Evolutionary conservation across 805 yeast species (phyloP), one percentile per base, ranked within the genome.

Genomic region (Ogataea methanolica): DNA sequence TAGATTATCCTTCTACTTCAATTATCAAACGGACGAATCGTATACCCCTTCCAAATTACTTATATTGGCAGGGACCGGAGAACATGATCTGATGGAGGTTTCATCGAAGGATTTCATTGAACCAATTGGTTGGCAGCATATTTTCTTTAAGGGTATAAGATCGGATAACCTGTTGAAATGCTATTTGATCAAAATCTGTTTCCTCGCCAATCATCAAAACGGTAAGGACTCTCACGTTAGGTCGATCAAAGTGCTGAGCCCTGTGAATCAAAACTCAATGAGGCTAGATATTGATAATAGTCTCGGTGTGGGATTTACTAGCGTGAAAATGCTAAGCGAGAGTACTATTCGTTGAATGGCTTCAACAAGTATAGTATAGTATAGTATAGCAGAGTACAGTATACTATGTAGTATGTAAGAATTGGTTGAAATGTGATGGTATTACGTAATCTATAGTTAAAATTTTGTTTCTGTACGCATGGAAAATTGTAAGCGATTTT

Each of bases 151-250:
- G 44, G 77, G 79, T 1, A 72, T 76, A 3, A 64, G 86, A 36
- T 64, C 68, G 11, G 82, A 77, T 45, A 78, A 79, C 3, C 75
- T 80, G 1, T 65, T 89, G 42, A 82, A 85, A 55, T 80, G 94
- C 44, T 85, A 82, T 56, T 68, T 82, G 52, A 66, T 89, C 12
- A 76, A 86, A 50, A 55, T 90, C 15, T 61, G 75, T n/a, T 73
- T 89, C 6, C 61, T 78, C 8, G 78, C 87, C 1, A 94, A 95
- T 58, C 96, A 89, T 58, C 97, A 91, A 61, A 90, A 88, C 60
- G 99, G 99, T 41, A 94, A 92, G 60, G 99, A 94, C 63, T 84
- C 96, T 0, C 98, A 90, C 63, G 71, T 94, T 11, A 68, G 99
- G 41, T 85, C 90, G 0, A 72, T 91, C 16, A 79, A 80, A 71